Base-by-base conservation (phyloP, 2,329 filamentous ascomycete species). In the Ambrosiella xylebori region DNA sequence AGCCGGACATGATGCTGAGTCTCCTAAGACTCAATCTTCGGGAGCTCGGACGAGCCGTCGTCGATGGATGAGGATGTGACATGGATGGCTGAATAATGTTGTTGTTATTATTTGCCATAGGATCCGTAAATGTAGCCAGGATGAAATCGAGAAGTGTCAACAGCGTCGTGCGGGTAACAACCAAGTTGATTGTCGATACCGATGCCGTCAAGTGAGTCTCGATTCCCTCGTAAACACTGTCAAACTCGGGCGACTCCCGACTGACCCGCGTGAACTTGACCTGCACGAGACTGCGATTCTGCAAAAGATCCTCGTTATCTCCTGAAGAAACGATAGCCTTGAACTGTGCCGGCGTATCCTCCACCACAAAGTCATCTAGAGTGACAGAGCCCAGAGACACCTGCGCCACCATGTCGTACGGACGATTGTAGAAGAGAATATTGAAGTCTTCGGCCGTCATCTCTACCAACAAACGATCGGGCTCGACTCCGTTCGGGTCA, bases 271-370 rank as follows among this genome's bases (percentile, higher is more conserved):
- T 78, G 65, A 95, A 95, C 65, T 91, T 95, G 64, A 98, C 78
- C 56, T 84, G 82, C 63, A 98, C 87, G 11, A 98, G 78, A 64
- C 94, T 88, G 61, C 86, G 80, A 61, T 87, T 82, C 60, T 86
- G 80, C 51, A 84, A 78, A 35, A 85, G 82, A 65, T 95, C 91
- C 49, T 84, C 80, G 6, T 72, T 70, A 54, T 84, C 81, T 0
- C 80, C 80, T 0, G 93, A 96, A 0, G 90, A 95, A n/a, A 99
- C 81, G 55, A 99, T 94, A 35, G 91, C 91, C 70, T 93, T 95
- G 75, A 99, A 98, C 65, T 97, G 91, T 7, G 85, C 84, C 0
- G 87, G 74, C 0, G 89, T 83, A 57, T 91, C 85, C 63, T 93
- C 91, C 7, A 99, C 91, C 6, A 61, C 59, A 66, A 97, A 90